A percentile compares a stretch with the other conserved stretches of the same genome.
Evolutionary conservation across 1,284 basidiomycete genomes (phyloP).

Genomic region (Ceratobasidium sp.): DNA sequence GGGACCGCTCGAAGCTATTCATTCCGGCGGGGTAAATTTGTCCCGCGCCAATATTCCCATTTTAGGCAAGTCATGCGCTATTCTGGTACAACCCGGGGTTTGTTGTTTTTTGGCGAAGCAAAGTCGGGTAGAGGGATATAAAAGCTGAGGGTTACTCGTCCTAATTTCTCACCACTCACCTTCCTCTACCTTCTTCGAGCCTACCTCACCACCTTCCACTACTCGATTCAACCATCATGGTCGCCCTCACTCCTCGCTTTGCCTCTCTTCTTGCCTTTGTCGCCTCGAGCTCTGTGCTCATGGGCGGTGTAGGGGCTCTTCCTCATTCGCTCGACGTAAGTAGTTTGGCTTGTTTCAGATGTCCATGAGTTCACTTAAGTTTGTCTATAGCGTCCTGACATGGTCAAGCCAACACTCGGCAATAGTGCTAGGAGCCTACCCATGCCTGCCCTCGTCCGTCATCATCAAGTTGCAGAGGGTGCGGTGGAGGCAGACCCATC

Average conservation of each 20-base stretch:
- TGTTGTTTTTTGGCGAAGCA: too few species aligned
- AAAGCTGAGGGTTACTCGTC: slow-evolving; percentile 1
- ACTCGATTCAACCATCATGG: not conserved
- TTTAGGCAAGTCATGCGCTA: too few species aligned
- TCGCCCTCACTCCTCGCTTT: slow-evolving; percentile 20
- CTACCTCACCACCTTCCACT: not conserved
- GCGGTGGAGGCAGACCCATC: not conserved
- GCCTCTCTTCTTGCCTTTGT: slow-evolving; percentile 24
- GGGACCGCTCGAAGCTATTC: too few species aligned
- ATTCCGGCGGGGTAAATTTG: too few species aligned
- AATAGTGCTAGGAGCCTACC: not conserved
- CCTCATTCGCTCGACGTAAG: slow-evolving; percentile 24
- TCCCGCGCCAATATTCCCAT: too few species aligned
- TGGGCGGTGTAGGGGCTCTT: slow-evolving; percentile 8
- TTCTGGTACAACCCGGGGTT: too few species aligned
- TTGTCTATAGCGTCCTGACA: not conserved
- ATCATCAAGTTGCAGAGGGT: not conserved
- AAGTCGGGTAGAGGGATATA: not conserved
- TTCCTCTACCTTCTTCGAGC: not conserved
- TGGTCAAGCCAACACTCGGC: not conserved
- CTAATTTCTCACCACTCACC: not conserved
- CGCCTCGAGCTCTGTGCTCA: slow-evolving; percentile 19
- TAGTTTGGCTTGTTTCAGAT: too few species aligned
- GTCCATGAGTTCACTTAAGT: not conserved
- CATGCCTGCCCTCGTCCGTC: not conserved